Evolutionary conservation across 306 rosid genomes (phyloP).

Genomic region (Trifolium subterraneum): DNA sequence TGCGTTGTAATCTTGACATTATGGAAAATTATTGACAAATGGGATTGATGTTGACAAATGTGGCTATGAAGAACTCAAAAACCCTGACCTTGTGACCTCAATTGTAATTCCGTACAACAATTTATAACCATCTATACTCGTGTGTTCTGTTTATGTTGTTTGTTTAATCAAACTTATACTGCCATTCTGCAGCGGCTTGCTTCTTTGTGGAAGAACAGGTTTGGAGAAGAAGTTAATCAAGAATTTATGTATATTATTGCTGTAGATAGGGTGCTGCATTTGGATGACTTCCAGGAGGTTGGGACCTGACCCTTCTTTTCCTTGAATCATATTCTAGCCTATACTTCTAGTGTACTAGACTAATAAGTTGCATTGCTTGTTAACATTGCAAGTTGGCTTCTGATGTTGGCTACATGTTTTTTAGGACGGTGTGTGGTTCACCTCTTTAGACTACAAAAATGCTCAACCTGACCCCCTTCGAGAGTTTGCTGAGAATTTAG

Average conservation of each 20-base stretch:
- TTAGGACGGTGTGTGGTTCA: conserved; percentile 77
- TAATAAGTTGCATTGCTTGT: not conserved
- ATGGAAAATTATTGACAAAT: not conserved
- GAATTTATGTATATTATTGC: conserved; percentile 63
- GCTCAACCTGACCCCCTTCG: conserved; percentile 95
- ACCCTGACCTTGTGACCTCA: not conserved
- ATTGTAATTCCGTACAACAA: not conserved
- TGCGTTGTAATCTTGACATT: too few relatives aligned
- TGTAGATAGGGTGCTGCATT: conserved; percentile 78
- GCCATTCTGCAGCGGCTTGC: conserved; percentile 55
- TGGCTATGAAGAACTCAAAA: conserved; percentile 1
- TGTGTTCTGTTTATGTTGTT: conserved; percentile 17
- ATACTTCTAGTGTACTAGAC: not conserved
- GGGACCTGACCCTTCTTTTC: not conserved
- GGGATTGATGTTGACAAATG: not conserved
- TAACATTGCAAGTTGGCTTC: conserved; percentile 20
- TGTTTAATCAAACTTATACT: conserved; percentile 2
- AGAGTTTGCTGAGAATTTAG: conserved; percentile 70
- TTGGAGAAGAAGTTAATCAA: conserved; percentile 79
- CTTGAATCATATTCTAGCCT: not conserved
- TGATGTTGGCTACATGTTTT: conserved; percentile 33
- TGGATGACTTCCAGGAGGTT: conserved; percentile 91
- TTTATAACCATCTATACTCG: not conserved
- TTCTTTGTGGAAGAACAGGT: conserved; percentile 78
- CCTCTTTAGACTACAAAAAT: conserved; percentile 65